Evolutionary conservation across 2,329 filamentous ascomycete species (phyloP), one percentile per base, ranked within the genome.

Genomic region (Venturiaceae sp.): DNA sequence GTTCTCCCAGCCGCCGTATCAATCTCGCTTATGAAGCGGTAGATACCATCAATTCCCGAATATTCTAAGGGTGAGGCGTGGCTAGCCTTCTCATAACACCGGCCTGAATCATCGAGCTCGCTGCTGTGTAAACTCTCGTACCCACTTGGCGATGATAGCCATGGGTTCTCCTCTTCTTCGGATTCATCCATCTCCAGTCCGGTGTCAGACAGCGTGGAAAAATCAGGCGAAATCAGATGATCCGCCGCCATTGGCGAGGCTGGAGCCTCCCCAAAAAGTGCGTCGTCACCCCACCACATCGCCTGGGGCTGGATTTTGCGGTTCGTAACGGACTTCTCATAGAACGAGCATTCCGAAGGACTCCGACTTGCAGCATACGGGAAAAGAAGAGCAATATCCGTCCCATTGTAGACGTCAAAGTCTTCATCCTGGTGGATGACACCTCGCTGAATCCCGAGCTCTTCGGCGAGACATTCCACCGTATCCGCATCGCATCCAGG

Each of bases 401-500:
- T 83, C 8, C 87, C 90, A 28, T 80, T 79, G 58, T 81, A 83
- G 6, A 72, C 67, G 58, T 89, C 83, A 65, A 95, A 95, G 19
- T 86, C 84, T 33, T 81, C 78, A 63, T 97, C 94, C 74, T 97
- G 87, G 13, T 81, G 76, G 3, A 97, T 82, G 3, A 88, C 75
- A 1, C 94, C 94, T 57, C 90, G 81, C 62, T 86, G 83, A 7
- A 99, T 80, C n/a, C 87, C 88, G 11, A 95, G 80, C 69, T 99
- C 94, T 52, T 90, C 84, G 69, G 92, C 96, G 1, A 99, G 80
- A 3, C 80, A 78, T 68, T 95, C 90, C 0, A 96, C 87, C 0
- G 88, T 89, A 16, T 86, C 83, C 0, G 84, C 84, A 66, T 97
- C 92, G 62, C 94, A 92, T 3, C 94, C 94, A 0, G 92, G 91